Evolutionary conservation across 2,329 filamentous ascomycete genomes (phyloP), one percentile per base, ranked within the genome.

Genomic region (Leptographium wingfieldii): DNA sequence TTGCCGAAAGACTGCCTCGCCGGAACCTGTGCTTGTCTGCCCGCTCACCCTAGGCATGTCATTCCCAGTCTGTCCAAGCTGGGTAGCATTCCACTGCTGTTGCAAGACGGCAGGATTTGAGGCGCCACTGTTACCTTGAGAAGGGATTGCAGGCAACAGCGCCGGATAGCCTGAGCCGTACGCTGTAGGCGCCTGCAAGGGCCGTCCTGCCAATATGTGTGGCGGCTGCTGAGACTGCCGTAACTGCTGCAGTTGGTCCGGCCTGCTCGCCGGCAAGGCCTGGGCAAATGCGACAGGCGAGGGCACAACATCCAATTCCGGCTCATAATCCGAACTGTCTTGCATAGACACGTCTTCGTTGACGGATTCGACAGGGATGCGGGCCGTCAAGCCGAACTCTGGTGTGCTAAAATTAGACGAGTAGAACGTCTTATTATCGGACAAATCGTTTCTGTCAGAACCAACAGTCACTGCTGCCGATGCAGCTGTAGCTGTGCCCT

Each of bases 371-470:
- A 70, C 81, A 77, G 69, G 82, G 74, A 75, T 67, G 61, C 74
- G 75, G 33, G 77, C 74, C 48, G 75, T 74, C 61, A 75, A 73
- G 56, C 74, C 75, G 35, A 77, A 79, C 60, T 82, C 78, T 62
- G 82, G 82, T 64, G 91, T 95, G 71, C 92, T 88, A 77, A 92
- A 86, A 75, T 87, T 89, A 74, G 92, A 96, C 66, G 92, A 96
- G 77, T 97, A 96, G 73, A 95, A 95, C 49, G 91, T 94, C 69
- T 95, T 91, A 71, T 95, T 87, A 74, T 96, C 91, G 75, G 91
- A 89, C 43, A 90, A 94, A 72, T 92, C 89, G 80, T 80, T 88
- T 69, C 81, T 74, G 65, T 61, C 63, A 31, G 53, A n/a, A n/a
- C 22, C 33, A 11, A 52, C 49, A 9, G 5, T 46, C 22, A 46